A percentile compares a stretch with the other conserved stretches of the same genome.
phyloP scores from a whole-genome alignment of 495 filamentous ascomycete genomes.

The Podospora pseudoanserina region DNA sequence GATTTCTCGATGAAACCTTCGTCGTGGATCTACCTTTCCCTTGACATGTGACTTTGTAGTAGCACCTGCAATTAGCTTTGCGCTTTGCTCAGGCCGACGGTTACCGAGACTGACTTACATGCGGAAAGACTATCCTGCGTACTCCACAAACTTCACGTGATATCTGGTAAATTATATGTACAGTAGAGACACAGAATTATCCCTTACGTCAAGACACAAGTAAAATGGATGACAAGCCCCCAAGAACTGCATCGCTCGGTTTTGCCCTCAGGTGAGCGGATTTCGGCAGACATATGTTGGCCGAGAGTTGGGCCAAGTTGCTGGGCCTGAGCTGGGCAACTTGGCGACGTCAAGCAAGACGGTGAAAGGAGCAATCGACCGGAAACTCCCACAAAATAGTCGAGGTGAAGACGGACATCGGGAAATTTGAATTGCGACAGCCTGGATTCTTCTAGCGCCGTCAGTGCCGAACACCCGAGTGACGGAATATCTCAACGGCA shows the following conservation, averaged over 20 bases:
- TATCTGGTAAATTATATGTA: background rate
- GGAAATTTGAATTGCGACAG: background rate
- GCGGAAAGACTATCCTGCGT: background rate
- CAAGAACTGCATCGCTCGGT: background rate
- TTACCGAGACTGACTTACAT: background rate
- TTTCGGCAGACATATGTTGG: background rate
- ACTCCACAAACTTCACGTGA: background rate
- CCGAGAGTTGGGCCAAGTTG: conserved; percentile 11
- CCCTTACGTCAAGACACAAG: background rate
- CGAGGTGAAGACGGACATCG: background rate
- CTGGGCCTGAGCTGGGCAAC: conserved; percentile 8
- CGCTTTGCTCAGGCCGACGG: background rate
- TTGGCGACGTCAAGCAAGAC: conserved; percentile 9
- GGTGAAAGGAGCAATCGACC: background rate
- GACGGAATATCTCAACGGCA: conserved; percentile 1
- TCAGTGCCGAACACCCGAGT: conserved; percentile 9
- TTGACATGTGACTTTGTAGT: background rate
- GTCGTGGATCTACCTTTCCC: background rate
- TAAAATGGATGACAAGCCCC: background rate
- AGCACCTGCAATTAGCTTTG: background rate
- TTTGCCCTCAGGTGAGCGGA: background rate
- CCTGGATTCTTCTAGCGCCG: background rate
- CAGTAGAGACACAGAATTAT: background rate
- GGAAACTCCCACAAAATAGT: background rate
- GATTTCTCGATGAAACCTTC: no score